Base-by-base conservation (phyloP, 129 eudicot species). In the Oenanthe sinensis region DNA sequence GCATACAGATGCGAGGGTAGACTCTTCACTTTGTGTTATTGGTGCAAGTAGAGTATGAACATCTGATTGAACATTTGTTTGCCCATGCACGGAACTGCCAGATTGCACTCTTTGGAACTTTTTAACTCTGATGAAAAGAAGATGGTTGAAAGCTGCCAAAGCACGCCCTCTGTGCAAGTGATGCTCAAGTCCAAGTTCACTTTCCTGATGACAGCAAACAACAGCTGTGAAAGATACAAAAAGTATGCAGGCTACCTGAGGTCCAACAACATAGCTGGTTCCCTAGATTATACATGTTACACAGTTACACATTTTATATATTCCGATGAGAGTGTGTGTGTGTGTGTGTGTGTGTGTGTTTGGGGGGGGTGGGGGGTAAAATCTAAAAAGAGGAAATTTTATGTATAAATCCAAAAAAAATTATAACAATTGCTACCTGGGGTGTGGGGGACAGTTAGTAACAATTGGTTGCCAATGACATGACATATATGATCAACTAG, bases 161-260 rank as follows among this genome's bases (percentile, higher is more conserved):
- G 98, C 96, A 80, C 98, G 93, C 49, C 98, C 98, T 75, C 98
- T 97, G 81, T 93, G 97, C 85, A 93, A 88, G 82, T 93, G 96
- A 78, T 93, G 98, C 86, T 93, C 98, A 82, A 91, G 86, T 71
- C 97, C 98, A 75, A 84, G 87, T 65, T 92, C 88, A 78, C 91
- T 82, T 85, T 83, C 98, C 98, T 93, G 90, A 86, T 79, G 63
- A 52, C 63, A 75, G 30, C 49, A 26, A 78, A 71, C 79, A 78
- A 71, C 76, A 69, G 45, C 13, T 13, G 26, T 39, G 48, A 70
- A 24, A 43, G 16, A 47, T 26, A 72, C 6, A 8, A 26, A 33
- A 67, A 30, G 4, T 28, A 20, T 26, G 28, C 43, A 33, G 42
- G 20, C 8, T 67, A 26, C 72, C 12, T 15, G 6, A 30, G 37